A percentile compares a stretch with the other conserved stretches of the same genome.
phyloP scores from a whole-genome alignment of 768 basidiomycete genomes.

The Psilocybe tampanensis region DNA sequence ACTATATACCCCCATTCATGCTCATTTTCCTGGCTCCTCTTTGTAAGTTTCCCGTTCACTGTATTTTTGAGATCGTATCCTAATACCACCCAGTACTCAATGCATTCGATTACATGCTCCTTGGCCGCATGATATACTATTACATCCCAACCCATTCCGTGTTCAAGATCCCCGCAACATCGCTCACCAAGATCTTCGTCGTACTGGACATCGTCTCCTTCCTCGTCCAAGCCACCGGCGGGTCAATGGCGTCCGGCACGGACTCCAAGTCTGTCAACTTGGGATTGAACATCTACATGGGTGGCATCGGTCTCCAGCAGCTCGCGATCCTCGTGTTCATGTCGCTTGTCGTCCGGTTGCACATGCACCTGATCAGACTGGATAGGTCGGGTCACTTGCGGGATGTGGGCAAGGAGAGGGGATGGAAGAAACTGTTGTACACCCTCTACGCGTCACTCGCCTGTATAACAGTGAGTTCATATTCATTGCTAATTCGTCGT shows the following conservation, averaged over 20 bases:
- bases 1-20: constrained; percentile 1
- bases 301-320: constrained; percentile 6
- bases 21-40: constrained; percentile 3
- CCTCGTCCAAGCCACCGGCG: background rate
- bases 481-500: background rate
- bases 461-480: background rate
- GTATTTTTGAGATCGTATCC: background rate
- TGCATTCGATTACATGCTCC: constrained; percentile 10
- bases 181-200: constrained; percentile 7
- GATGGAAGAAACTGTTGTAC: constrained; percentile 5
- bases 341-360: background rate
- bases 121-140: constrained; percentile 9
- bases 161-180: constrained; percentile 1
- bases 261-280: background rate
- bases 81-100: background rate
- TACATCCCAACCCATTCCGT: constrained; percentile 1
- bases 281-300: constrained; percentile 8
- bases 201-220: constrained; percentile 5
- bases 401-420: background rate
- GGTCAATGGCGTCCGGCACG: background rate
- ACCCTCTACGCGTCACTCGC: constrained; percentile 3
- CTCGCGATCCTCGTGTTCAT: constrained; percentile 1
- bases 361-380: background rate
- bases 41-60: background rate
- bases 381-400: background rate